phyloP scores from a whole-genome alignment of 2,329 filamentous ascomycete genomes.

The Calonectria leucothoes region DNA sequence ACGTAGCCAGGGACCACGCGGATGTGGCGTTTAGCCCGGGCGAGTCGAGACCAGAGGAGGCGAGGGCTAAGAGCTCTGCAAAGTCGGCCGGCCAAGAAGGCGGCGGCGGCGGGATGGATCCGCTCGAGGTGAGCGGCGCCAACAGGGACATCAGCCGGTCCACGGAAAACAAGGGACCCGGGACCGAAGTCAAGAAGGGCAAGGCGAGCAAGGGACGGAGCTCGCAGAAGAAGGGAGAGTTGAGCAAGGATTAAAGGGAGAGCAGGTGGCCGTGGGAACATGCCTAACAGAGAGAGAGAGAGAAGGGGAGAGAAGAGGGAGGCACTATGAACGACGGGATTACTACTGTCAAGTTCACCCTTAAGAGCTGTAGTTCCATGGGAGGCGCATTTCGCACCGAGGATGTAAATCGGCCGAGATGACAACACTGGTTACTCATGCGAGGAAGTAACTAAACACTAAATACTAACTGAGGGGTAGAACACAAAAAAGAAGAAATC shows the following conservation, averaged over 20 bases:
- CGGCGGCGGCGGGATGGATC: slow-evolving; percentile 46
- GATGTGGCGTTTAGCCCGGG: slow-evolving; percentile 77
- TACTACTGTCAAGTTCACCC: not conserved
- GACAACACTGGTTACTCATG: not conserved
- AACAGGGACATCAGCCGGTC: slow-evolving; percentile 57
- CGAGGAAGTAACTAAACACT: not conserved
- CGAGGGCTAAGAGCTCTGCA: slow-evolving; percentile 62
- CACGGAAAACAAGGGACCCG: slow-evolving; percentile 47
- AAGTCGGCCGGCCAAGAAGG: no score
- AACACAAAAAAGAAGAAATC: not conserved
- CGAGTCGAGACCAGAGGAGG: slow-evolving; percentile 74
- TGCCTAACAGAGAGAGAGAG: not conserved
- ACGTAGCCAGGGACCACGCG: slow-evolving; percentile 62
- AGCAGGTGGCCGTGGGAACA: not conserved
- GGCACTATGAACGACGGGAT: not conserved
- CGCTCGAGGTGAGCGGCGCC: slow-evolving; percentile 58
- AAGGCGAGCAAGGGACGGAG: slow-evolving; percentile 48
- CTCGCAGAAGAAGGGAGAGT: slow-evolving; percentile 44
- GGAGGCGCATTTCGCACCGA: no score
- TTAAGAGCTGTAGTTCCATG: not conserved
- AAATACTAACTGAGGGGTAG: not conserved
- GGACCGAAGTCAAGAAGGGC: slow-evolving; percentile 48
- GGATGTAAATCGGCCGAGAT: not conserved
- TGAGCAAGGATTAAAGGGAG: slow-evolving; percentile 16
- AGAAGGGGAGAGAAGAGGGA: not conserved